Evolutionary conservation across 2,329 filamentous ascomycete genomes (phyloP), one percentile per base, ranked within the genome.

Genomic region (Colletotrichum liriopes): DNA sequence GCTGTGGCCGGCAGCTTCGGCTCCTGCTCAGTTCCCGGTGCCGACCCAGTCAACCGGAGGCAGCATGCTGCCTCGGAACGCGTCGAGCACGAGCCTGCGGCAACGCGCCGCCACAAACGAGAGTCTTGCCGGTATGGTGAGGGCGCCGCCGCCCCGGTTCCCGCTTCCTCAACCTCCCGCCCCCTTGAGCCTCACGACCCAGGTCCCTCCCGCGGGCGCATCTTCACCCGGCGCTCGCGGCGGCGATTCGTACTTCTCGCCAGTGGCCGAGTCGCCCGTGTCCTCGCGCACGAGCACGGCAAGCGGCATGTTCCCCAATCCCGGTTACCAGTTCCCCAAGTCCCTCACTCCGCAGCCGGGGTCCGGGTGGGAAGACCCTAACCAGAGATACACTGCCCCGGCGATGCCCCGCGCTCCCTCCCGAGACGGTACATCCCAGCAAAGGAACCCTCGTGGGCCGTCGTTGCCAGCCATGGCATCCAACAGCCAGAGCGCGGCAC

Each of bases 191-290:
- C 83, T 98, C 35, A 93, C 96, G 77, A 92, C 89, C 0, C 84
- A 87, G 74, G 74, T 82, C 60, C 74, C 75, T 11, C 74, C 78
- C 23, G 77, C 78, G 23, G 79, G 84, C 56, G 82, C 86, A 61
- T 81, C 83, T 64, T 94, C 93, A 18, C 93, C 94, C 1, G 85
- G 86, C 35, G 86, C 89, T 26, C 87, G 89, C 63, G 86, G 85
- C 45, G 89, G 86, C n/a, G 94, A 95, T 71, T 98, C 95, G 4
- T 98, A 98, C 83, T 99, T 99, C 82, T 98, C 96, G 0, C 96
- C 96, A 0, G 89, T 92, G 2, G 89, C 88, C 43, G 95, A 98
- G 66, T 94, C 93, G 0, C 93, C 94, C 12, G 91, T 91, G 54
- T 94, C 93, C 18, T 92, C 92, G 32, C 89, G 94, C 61, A 92